Evolutionary conservation across 2,329 filamentous ascomycete genomes (phyloP).

Genomic region (Peltaster fructicola): DNA sequence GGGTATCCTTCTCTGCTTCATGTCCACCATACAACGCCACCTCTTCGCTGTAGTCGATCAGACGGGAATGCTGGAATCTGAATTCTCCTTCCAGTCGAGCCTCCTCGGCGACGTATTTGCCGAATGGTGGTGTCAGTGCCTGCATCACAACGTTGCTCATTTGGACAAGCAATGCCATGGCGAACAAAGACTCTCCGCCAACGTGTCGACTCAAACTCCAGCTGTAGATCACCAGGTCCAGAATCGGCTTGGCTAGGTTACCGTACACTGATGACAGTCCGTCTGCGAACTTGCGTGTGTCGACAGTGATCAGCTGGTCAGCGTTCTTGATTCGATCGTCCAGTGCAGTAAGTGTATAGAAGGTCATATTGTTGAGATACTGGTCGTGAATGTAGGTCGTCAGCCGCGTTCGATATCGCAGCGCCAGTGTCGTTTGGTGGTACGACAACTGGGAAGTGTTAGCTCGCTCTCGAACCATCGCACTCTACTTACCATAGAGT

Average conservation of each 20-base stretch:
- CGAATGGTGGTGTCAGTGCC: slow-evolving; percentile 84
- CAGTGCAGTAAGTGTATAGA: slow-evolving; percentile 86
- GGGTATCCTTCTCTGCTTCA: slow-evolving; percentile 82
- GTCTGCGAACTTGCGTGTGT: slow-evolving; percentile 91
- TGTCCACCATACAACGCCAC: slow-evolving; percentile 84
- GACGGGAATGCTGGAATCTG: slow-evolving; percentile 77
- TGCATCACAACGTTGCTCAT: slow-evolving; percentile 86
- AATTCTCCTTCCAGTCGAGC: slow-evolving; percentile 90
- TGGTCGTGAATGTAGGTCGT: slow-evolving; percentile 93
- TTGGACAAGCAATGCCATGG: slow-evolving; percentile 89
- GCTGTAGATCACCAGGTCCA: slow-evolving; percentile 96
- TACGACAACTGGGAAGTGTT: slow-evolving; percentile 58
- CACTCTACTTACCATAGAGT: slow-evolving; percentile 64
- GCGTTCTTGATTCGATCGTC: slow-evolving; percentile 98
- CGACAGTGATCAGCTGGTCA: slow-evolving; percentile 90
- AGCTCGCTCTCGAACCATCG: neutral
- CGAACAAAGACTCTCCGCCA: slow-evolving; percentile 87
- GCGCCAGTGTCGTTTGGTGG: slow-evolving; percentile 83
- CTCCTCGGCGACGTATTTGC: slow-evolving; percentile 94
- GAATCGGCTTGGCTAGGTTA: slow-evolving; percentile 80
- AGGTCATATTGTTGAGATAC: slow-evolving; percentile 93
- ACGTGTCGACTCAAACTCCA: slow-evolving; percentile 85
- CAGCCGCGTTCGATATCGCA: slow-evolving; percentile 81
- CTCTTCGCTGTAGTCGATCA: slow-evolving; percentile 94
- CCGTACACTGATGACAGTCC: slow-evolving; percentile 89